Base-by-base conservation (phyloP, 768 basidiomycete species). In the Nevesoporus exiguus region DNA sequence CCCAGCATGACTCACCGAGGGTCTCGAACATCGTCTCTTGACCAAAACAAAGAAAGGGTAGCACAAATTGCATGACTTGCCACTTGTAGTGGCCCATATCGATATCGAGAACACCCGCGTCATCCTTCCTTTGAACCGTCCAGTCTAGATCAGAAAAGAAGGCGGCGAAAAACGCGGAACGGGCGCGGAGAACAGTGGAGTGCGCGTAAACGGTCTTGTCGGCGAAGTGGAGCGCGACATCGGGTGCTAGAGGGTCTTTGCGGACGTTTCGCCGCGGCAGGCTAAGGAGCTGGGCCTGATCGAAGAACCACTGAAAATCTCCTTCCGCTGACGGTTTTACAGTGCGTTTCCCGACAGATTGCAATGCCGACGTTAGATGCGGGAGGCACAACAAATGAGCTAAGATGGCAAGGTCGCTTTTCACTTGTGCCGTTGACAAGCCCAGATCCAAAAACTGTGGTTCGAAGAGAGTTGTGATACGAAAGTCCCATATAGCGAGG, bases 121-220 rank as follows among this genome's bases (percentile, higher is more conserved):
- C 17, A 56, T 73, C 74, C 76, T 84, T 80, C 27, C 93, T 78
- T 34, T 77, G 75, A 24, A 51, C 63, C 13, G 90, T 90, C 95
- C 97, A 99, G 31, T 83, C 90, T 15, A 76, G 73, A 61, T 93
- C 85, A 39, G 83, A 83, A 67, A 96, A 93, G 71, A 99, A 87
- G 30, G 81, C 81, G 10, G 83, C 74, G 65, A 99, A 98, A 62
- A 97, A 88, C 3, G 81, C 79, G 22, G 88, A 93, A 1, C 95
- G 81, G 0, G 92, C 82, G 11, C 92, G 80, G n/a, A 99, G 77
- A 17, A 98, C 68, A 10, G 76, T 66, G 0, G 93, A 93, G 66
- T 96, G 86, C 2, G 80, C 81, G 46, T 66, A 71, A 8, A 97
- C 78, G 2, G 81, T 75, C 47, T 74, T 73, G 60, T 97, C 93